Conservation (phyloP, 257 asterid species). For the Gentiana straminea region DNA sequence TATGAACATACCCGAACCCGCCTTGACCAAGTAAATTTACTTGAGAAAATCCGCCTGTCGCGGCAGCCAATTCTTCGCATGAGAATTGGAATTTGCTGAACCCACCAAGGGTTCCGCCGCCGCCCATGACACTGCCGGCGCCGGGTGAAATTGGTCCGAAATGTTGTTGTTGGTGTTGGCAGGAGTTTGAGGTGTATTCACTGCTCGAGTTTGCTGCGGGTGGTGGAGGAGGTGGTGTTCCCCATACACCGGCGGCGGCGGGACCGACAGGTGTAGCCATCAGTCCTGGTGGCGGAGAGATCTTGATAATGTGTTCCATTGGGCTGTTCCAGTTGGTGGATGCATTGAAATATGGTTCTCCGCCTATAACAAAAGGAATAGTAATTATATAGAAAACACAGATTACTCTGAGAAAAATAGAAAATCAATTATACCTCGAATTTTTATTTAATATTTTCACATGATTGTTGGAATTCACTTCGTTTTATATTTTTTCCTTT, state of each 20-base stretch:
- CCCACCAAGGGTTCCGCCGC: conserved; percentile 19
- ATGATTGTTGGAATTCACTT: too few species aligned
- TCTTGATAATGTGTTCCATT: conserved; percentile 20
- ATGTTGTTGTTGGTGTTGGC: conserved; percentile 15
- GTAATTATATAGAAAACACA: too few species aligned
- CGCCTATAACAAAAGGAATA: conserved; percentile 2
- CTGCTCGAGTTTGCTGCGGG: conserved; percentile 20
- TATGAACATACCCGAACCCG: conserved; percentile 83
- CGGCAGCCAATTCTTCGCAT: conserved; percentile 54
- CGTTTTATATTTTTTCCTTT: too few species aligned
- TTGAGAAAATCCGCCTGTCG: conserved; percentile 58
- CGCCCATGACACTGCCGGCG: neutral
- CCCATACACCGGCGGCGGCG: conserved; percentile 13
- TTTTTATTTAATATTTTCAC: too few species aligned
- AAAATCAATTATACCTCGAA: too few species aligned
- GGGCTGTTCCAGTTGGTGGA: conserved; percentile 17
- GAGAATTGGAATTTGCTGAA: conserved; percentile 41
- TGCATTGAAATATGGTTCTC: conserved; percentile 20
- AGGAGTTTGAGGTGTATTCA: conserved; percentile 31
- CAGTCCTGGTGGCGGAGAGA: conserved; percentile 21
- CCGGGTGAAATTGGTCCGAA: conserved; percentile 23
- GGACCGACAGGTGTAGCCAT: conserved; percentile 24
- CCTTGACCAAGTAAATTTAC: conserved; percentile 75
- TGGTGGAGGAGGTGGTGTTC: conserved; percentile 9
- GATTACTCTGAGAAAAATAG: too few species aligned